phyloP scores from a whole-genome alignment of 2,329 filamentous ascomycete species.

The Simplicillium aogashimaense region DNA sequence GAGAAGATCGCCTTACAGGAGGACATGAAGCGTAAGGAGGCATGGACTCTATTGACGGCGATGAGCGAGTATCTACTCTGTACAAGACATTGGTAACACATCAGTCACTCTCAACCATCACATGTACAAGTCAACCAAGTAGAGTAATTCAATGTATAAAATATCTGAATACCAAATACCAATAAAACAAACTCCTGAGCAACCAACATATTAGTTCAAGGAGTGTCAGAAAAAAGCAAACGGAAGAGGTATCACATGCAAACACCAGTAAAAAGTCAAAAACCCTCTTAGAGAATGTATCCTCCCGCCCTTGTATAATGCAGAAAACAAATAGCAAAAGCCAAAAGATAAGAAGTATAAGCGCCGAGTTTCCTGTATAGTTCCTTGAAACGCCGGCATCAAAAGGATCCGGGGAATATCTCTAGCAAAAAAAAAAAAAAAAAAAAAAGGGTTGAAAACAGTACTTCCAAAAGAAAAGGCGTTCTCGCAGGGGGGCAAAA shows the following conservation, averaged over 20 bases:
- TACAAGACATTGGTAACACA: conserved; percentile 56
- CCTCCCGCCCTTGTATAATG: conserved; percentile 1
- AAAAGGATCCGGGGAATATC: background rate
- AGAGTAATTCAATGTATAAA: too few species aligned
- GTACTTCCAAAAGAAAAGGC: too few species aligned
- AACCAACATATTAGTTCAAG: conserved; percentile 1
- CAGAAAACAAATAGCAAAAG: conserved; percentile 2
- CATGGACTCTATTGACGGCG: conserved; percentile 55
- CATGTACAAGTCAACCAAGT: too few species aligned
- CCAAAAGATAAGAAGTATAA: conserved; percentile 6
- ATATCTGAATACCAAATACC: conserved; percentile 1
- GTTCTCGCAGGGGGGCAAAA: background rate
- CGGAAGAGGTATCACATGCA: conserved; percentile 2
- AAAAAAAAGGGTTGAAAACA: conserved; percentile 4
- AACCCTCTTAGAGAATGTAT: background rate
- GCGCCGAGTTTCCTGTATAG: background rate
- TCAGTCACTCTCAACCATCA: too few species aligned
- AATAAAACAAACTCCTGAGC: conserved; percentile 6
- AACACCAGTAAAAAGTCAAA: conserved; percentile 4
- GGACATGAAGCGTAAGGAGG: conserved; percentile 75
- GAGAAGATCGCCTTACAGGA: conserved; percentile 83
- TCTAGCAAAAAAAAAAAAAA: conserved; percentile 11
- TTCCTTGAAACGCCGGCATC: background rate
- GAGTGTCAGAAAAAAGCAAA: conserved; percentile 9
- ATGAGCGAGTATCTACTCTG: conserved; percentile 60